These are phyloP conservation scores for Clarireedia monteithiana DNA, from an alignment of 2,329 filamentous ascomycete genomes.

Conservation along the genomic window DNA sequence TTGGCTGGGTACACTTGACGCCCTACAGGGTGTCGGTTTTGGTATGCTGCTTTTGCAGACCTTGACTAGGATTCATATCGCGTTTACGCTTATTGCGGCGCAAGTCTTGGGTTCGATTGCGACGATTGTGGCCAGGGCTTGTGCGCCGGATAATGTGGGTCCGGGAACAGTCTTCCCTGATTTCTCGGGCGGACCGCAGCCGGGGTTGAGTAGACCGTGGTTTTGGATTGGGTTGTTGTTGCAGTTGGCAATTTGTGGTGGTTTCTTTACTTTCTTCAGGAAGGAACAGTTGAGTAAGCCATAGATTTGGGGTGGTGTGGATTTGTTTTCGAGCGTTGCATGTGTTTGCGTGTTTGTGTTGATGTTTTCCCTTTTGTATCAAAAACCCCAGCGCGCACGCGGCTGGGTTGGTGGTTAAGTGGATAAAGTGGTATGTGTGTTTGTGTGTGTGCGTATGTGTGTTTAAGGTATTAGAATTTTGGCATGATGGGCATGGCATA, in stretches of 20 bases:
- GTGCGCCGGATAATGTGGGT: conserved; percentile 52
- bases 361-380: too few relatives aligned
- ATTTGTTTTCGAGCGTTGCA: too few relatives aligned
- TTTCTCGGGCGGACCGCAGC: conserved; percentile 3
- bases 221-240: conserved; percentile 45
- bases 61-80: conserved; percentile 55
- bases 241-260: conserved; percentile 51
- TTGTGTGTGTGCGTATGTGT: too few relatives aligned
- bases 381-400: too few relatives aligned
- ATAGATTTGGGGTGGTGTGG: conserved; percentile 14
- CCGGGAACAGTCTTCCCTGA: conserved; percentile 54
- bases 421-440: too few relatives aligned
- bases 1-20: conserved; percentile 59
- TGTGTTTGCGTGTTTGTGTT: too few relatives aligned
- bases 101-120: conserved; percentile 55
- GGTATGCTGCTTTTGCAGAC: conserved; percentile 62
- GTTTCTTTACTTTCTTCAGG: conserved; percentile 48
- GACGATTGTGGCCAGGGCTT: conserved; percentile 53
- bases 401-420: too few relatives aligned
- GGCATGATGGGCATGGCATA: too few relatives aligned
- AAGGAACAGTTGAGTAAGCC: conserved; percentile 52
- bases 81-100: conserved; percentile 51
- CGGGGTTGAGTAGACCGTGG: conserved; percentile 2
- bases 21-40: conserved; percentile 57
- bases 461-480: too few relatives aligned